Evolutionary conservation across 1,139 yeast species (phyloP), one percentile per base, ranked within the genome.

Genomic region (Blastobotrys petasosporus): DNA sequence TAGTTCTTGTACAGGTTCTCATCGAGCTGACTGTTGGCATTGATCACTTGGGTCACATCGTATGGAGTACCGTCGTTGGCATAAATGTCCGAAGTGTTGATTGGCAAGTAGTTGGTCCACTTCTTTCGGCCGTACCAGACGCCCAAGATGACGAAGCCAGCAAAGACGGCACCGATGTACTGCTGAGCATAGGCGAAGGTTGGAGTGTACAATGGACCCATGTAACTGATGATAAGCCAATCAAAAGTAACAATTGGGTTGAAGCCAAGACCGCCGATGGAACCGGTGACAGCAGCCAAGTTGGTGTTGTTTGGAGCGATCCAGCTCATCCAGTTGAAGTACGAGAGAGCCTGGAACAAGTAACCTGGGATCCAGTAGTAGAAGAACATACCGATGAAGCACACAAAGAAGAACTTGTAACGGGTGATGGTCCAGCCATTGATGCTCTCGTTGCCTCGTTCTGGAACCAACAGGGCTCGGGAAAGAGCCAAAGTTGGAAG

Each of bases 251-350:
- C 60, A 44, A 73, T 55, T n/a, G 82, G 82, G 54, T 77, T 76
- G 37, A 77, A 53, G 1, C 82, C 82, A 13, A 77, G 56, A 11
- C 87, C 86, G 38, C 56, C 42, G 2, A 71, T 60, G 3, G 70
- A 58, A 1, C 86, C 87, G 2, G 81, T 76, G 35, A 81, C 66
- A 8, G 68, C 66, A 8, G 79, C 82, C 41, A 81, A 61, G 47
- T 73, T 71, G 53, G 75, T 67, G 57, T 77, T 79, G 32, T 70
- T 54, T 15, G 84, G 84, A 3, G 69, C 64, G 42, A 79, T 77
- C 85, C 85, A 80, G 3, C 80, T 73, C 60, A 76, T 71, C 84
- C 85, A 79, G 58, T 76, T 77, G 63, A 80, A 80, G 12, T 66
- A 63, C 2, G 77, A 69, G 12, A 79, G 59, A 0, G 79, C 79